Evolutionary conservation across 2,329 filamentous ascomycete genomes (phyloP).

Genomic region (Hypoxylon sp.): DNA sequence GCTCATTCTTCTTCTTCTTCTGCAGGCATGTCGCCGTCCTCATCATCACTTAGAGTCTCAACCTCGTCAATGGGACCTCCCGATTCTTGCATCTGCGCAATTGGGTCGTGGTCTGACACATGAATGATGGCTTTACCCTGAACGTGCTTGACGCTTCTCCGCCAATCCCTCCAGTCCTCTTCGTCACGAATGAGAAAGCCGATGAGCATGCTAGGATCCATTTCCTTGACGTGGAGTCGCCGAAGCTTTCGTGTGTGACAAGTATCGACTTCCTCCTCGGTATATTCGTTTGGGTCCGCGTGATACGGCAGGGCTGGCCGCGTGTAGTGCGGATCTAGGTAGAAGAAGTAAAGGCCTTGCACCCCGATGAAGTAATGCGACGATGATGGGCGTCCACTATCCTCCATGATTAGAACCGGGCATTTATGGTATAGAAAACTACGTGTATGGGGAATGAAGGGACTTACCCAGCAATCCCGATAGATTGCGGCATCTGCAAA

Average conservation of each 20-base stretch:
- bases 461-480: conserved; percentile 91
- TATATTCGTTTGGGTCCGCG: conserved; percentile 70
- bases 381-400: conserved; percentile 91
- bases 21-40: conserved; percentile 52
- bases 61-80: conserved; percentile 89
- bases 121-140: conserved; percentile 90
- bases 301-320: conserved; percentile 80
- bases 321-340: conserved; percentile 93
- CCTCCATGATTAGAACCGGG: conserved; percentile 27
- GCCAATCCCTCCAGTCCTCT: conserved; percentile 88
- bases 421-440: conserved; percentile 1
- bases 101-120: conserved; percentile 79
- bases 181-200: conserved; percentile 89
- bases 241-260: conserved; percentile 91
- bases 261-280: conserved; percentile 79
- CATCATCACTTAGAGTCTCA: conserved; percentile 83
- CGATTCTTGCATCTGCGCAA: conserved; percentile 71
- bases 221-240: conserved; percentile 86
- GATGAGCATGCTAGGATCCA: conserved; percentile 98
- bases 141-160: conserved; percentile 78
- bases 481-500: conserved; percentile 90
- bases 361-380: conserved; percentile 77
- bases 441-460: not conserved
- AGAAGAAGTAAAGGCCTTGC: conserved; percentile 85
- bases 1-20: conserved; percentile 32